Evolutionary conservation across 139 green algal genomes (phyloP).

Genomic region (Coelastrella sp.): DNA sequence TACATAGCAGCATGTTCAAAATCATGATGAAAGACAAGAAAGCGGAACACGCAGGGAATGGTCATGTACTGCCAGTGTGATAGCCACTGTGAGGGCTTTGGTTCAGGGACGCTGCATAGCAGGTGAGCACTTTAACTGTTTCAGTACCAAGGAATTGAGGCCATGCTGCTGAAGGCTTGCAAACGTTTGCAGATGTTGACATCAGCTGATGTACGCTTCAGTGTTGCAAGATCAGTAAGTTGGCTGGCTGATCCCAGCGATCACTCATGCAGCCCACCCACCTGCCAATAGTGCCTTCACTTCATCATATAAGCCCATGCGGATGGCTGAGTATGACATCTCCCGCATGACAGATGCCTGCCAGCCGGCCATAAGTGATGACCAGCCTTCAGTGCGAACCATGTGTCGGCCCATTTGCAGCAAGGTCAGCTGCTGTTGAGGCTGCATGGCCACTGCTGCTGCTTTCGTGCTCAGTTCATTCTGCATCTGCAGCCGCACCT

Average conservation of each 20-base stretch:
- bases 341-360: conserved; percentile 41
- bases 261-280: not conserved
- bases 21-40: too few relatives aligned
- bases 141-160: too few relatives aligned
- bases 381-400: not conserved
- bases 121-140: too few relatives aligned
- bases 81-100: too few relatives aligned
- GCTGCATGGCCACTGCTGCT: not conserved
- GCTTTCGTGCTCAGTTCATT: conserved; percentile 10
- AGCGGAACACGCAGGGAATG: too few relatives aligned
- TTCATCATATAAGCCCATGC: conserved; percentile 44
- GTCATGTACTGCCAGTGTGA: too few relatives aligned
- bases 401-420: conserved; percentile 17
- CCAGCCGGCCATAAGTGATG: conserved; percentile 22
- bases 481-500: conserved; percentile 41
- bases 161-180: too few relatives aligned
- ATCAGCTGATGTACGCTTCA: too few relatives aligned
- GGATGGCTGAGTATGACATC: conserved; percentile 38
- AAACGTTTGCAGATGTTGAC: too few relatives aligned
- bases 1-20: too few relatives aligned
- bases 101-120: too few relatives aligned
- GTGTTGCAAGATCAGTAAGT: not conserved
- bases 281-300: conserved; percentile 28
- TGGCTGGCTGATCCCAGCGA: too few relatives aligned
- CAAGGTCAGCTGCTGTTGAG: conserved; percentile 17